Evolutionary conservation across 208 protist species (phyloP).

Genomic region (Blechomonas ayalai): DNA sequence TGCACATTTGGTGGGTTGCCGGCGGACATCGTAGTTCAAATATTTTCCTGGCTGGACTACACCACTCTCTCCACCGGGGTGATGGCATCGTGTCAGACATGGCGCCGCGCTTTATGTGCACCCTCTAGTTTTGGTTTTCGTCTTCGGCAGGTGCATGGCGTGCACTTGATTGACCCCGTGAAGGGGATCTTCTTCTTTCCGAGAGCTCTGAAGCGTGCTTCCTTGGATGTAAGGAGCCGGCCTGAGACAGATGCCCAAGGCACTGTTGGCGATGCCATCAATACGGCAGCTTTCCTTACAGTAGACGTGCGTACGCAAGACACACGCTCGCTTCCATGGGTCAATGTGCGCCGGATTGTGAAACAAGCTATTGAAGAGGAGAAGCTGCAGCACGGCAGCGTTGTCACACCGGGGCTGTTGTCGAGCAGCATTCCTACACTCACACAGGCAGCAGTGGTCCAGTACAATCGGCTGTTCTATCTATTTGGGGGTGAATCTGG

Average conservation of each 20-base stretch:
- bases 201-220: conserved; percentile 29
- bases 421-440: conserved; percentile 17
- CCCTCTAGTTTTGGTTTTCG: conserved; percentile 14
- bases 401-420: conserved; percentile 26
- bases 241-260: not conserved
- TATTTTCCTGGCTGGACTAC: conserved; percentile 43
- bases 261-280: conserved; percentile 2
- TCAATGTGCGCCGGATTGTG: conserved; percentile 17
- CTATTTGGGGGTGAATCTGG: conserved; percentile 38
- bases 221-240: conserved; percentile 6
- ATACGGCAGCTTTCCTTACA: conserved; percentile 26
- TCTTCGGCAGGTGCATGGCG: conserved; percentile 35
- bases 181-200: conserved; percentile 43
- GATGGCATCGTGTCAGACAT: conserved; percentile 17
- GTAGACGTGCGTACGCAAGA: conserved; percentile 50
- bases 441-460: conserved; percentile 25
- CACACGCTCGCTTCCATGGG: conserved; percentile 32
- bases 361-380: conserved; percentile 22
- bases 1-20: conserved; percentile 34
- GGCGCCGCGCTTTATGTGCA: conserved; percentile 16
- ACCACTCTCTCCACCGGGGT: conserved; percentile 20
- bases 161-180: conserved; percentile 37
- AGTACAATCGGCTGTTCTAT: conserved; percentile 29
- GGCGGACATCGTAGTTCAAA: conserved; percentile 19
- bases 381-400: conserved; percentile 16